These are phyloP conservation scores for Amanita rubescens DNA, from an alignment of 768 basidiomycete species.

Conservation along the genomic window DNA sequence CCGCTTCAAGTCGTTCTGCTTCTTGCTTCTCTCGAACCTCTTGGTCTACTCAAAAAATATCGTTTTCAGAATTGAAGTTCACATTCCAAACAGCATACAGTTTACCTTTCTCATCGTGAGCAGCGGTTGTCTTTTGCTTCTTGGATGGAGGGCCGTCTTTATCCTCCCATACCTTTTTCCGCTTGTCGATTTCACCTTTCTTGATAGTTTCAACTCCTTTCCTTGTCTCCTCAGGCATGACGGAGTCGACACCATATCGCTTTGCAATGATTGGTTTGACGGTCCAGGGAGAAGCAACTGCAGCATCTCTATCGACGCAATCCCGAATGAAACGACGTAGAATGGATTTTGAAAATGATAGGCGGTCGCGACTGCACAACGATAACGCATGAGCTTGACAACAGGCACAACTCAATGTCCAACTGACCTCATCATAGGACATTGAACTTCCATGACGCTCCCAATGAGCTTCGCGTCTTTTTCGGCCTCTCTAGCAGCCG, in stretches of 20 bases:
- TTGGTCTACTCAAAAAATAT: slow-evolving; percentile 50
- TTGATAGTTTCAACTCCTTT: slow-evolving; percentile 74
- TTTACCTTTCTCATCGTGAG: slow-evolving; percentile 69
- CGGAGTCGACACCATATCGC: slow-evolving; percentile 75
- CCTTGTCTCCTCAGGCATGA: slow-evolving; percentile 82
- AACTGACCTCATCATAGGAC: slow-evolving; percentile 68
- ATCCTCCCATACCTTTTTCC: slow-evolving; percentile 87
- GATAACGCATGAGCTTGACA: slow-evolving; percentile 6
- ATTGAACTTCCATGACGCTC: slow-evolving; percentile 78
- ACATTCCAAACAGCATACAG: slow-evolving; percentile 2
- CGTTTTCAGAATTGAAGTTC: slow-evolving; percentile 18
- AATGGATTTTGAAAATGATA: slow-evolving; percentile 95
- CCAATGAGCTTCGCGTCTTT: slow-evolving; percentile 61
- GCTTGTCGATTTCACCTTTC: slow-evolving; percentile 86
- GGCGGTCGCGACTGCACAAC: slow-evolving; percentile 74
- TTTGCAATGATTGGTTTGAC: slow-evolving; percentile 83
- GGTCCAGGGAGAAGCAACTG: slow-evolving; percentile 92
- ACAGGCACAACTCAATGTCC: neutral
- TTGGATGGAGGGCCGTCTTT: slow-evolving; percentile 78
- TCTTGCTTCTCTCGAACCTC: slow-evolving; percentile 62
- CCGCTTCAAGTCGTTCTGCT: slow-evolving; percentile 60
- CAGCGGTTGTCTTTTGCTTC: slow-evolving; percentile 68
- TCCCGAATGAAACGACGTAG: slow-evolving; percentile 94
- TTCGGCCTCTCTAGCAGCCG: slow-evolving; percentile 42
- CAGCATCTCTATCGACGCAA: slow-evolving; percentile 87